Conservation (phyloP, 1,284 basidiomycete genomes). For the Ceratobasidium sp. region DNA sequence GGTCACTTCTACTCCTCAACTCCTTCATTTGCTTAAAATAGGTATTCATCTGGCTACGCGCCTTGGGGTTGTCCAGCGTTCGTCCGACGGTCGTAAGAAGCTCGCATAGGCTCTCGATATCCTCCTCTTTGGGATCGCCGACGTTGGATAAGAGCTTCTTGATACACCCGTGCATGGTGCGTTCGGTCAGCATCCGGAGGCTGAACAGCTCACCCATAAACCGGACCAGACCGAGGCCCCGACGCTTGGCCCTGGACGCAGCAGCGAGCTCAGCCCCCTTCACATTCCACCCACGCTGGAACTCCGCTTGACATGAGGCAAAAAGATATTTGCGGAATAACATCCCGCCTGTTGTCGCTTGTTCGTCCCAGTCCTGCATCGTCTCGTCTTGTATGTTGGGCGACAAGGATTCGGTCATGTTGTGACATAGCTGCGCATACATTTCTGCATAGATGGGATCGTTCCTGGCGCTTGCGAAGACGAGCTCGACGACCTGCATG, state of each 20-base stretch:
- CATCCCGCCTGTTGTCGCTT: too few relatives aligned
- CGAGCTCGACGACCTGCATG: conserved; percentile 64
- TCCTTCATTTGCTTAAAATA: conserved; percentile 59
- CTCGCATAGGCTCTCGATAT: conserved; percentile 64
- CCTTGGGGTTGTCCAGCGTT: too few relatives aligned
- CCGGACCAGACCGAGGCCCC: conserved; percentile 64
- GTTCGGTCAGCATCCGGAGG: conserved; percentile 61
- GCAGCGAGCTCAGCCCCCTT: conserved; percentile 48
- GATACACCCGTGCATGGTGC: conserved; percentile 62
- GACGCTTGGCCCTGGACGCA: conserved; percentile 64
- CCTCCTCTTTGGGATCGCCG: conserved; percentile 63
- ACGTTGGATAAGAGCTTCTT: too few relatives aligned
- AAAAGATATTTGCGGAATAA: conserved; percentile 68
- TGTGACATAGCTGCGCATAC: conserved; percentile 63
- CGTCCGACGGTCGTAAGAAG: conserved; percentile 62
- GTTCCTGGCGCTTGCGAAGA: conserved; percentile 68
- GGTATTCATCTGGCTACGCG: conserved; percentile 58
- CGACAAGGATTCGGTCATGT: conserved; percentile 58
- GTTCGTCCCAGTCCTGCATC: conserved; percentile 51
- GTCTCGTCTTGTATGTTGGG: conserved; percentile 57
- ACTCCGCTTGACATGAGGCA: conserved; percentile 65
- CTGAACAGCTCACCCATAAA: conserved; percentile 69
- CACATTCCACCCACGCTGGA: conserved; percentile 63
- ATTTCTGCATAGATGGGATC: conserved; percentile 66
- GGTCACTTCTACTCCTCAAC: conserved; percentile 50